Base-by-base conservation (phyloP, 2,329 filamentous ascomycete genomes). In the Coleophoma eucalyptorum region DNA sequence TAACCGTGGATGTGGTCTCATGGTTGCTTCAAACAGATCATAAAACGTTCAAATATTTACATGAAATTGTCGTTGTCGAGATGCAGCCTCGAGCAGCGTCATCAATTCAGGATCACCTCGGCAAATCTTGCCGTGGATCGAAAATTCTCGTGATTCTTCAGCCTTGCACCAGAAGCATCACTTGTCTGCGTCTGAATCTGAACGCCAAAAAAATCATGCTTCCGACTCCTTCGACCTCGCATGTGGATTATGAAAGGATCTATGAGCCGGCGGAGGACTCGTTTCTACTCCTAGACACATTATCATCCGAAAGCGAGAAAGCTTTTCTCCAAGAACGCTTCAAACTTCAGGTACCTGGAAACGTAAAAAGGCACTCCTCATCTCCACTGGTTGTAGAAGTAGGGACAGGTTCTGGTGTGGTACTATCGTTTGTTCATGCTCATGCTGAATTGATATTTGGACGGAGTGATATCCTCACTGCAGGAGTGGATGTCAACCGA, bases 231-330 rank as follows among this genome's bases (percentile, higher is more conserved):
- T 89, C 90, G 51, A 99, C 94, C 3, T 89, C 89, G 19, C 94
- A 99, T 72, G 89, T 97, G 53, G 82, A 87, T 49, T 96, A 92
- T 71, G 82, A 89, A 67, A 84, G 87, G 50, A 86, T 97, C 60
- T 99, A 99, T 72, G 92, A 97, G 66, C 94, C 94, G 34, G 87
- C 93, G 11, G 94, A 99, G 71, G 94, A 99, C 73, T 97, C 92
- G 5, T 99, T 90, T 66, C 81, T 99, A 42, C 80, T 99, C 45
- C 82, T 99, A 31, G 93, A 99, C 72, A 96, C 92, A 0, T 79
- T 99, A 42, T 93, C 92, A 0, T 87, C 85, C 2, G 38, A 53
- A 4, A 48, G 41, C 20, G 63, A 66, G 35, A 65, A 60, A 33
- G 46, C 35, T 13, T 67, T 67, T 41, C 54, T 65, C 3, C 50